Percentiles rank a stretch among this genome's conserved stretches.
Conservation (phyloP, 441 rosid genomes). For the Viola pubescens region DNA sequence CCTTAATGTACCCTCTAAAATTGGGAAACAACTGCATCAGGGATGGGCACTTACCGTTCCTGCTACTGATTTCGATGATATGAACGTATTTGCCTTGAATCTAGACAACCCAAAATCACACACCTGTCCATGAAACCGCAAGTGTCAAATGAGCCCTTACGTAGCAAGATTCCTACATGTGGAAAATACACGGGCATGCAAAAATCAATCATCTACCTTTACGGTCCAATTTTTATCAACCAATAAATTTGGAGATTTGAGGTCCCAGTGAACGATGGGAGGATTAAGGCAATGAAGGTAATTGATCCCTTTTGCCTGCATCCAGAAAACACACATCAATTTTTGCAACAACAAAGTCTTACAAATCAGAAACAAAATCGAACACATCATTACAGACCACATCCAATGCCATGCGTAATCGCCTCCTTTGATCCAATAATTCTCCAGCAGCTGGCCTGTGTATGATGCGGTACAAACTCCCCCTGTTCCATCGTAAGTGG, state of each 20-base stretch:
- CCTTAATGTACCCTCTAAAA: not conserved
- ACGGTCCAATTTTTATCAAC: constrained; percentile 96
- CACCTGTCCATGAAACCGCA: constrained; percentile 39
- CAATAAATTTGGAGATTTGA: constrained; percentile 87
- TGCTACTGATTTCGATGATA: constrained; percentile 93
- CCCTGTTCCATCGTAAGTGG: constrained; percentile 41
- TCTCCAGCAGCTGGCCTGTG: constrained; percentile 88
- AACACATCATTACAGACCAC: constrained; percentile 48
- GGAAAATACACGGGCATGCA: not conserved
- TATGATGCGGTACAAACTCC: constrained; percentile 81
- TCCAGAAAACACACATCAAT: constrained; percentile 19
- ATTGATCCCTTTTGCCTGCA: constrained; percentile 94
- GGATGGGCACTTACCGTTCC: constrained; percentile 68
- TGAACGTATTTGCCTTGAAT: constrained; percentile 82
- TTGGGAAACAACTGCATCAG: not conserved
- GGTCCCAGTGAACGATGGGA: constrained; percentile 96
- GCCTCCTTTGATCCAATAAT: constrained; percentile 72
- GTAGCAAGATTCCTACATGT: constrained; percentile 3
- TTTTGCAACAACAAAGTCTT: not conserved
- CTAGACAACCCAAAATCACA: constrained; percentile 95
- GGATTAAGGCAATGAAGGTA: constrained; percentile 89
- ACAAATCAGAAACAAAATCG: constrained; percentile 3
- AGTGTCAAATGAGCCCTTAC: constrained; percentile 6
- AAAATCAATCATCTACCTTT: constrained; percentile 40
- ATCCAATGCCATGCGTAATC: constrained; percentile 88